phyloP scores from a whole-genome alignment of 2,329 filamentous ascomycete species.

The Saccharata proteae region DNA sequence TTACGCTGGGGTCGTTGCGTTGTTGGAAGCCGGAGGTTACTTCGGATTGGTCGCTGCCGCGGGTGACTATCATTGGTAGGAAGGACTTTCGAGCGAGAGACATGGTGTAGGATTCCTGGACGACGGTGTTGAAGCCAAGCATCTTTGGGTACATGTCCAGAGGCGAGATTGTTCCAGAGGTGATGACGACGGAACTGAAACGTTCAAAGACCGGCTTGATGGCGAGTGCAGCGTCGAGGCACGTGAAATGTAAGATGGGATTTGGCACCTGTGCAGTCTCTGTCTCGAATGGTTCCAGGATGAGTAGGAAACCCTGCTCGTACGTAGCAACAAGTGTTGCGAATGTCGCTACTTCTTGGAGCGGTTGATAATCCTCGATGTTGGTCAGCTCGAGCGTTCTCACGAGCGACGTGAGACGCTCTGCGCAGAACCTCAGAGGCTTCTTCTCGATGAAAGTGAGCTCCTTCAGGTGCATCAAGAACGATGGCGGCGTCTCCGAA shows the following conservation, averaged over 20 bases:
- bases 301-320: conserved; percentile 89
- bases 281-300: conserved; percentile 94
- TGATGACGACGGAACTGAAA: conserved; percentile 97
- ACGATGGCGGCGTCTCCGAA: conserved; percentile 90
- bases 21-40: conserved; percentile 93
- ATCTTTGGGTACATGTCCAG: conserved; percentile 99
- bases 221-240: conserved; percentile 90
- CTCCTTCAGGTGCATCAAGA: conserved; percentile 83
- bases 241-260: conserved; percentile 93
- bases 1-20: conserved; percentile 90
- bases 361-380: conserved; percentile 92
- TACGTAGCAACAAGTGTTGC: conserved; percentile 93
- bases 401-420: conserved; percentile 86
- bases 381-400: conserved; percentile 91
- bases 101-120: conserved; percentile 97
- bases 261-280: conserved; percentile 93
- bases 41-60: conserved; percentile 84
- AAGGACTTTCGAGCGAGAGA: conserved; percentile 91
- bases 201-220: conserved; percentile 96
- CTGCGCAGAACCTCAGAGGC: conserved; percentile 84
- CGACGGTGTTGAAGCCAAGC: conserved; percentile 82
- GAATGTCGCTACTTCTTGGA: conserved; percentile 96
- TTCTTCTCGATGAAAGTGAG: conserved; percentile 98
- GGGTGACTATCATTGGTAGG: conserved; percentile 92
- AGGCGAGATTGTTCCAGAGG: conserved; percentile 91